Evolutionary conservation across 306 rosid species (phyloP), one percentile per base, ranked within the genome.

Genomic region (Citrullus mucosospermus): DNA sequence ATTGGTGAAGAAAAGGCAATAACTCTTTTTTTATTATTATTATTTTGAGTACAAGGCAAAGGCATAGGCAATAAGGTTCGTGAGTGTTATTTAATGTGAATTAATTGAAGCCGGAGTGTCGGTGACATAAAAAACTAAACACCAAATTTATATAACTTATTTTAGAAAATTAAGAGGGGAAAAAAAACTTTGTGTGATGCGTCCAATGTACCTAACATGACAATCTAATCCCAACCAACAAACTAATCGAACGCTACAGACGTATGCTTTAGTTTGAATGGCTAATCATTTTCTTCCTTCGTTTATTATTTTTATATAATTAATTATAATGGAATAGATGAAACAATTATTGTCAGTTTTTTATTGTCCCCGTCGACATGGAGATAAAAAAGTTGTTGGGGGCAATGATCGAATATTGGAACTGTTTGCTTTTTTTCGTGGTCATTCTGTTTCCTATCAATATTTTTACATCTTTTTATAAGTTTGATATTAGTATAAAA

Each of bases 371-470:
- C 46, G 79, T 61, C 79, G 67, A 74, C 88, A 15, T 16, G 1
- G 20, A 62, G 84, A 38, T 13, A 28, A 41, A 74, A 50, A 57
- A 76, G 67, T 50, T 72, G 78, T 34, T 79, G 34, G 80, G 20
- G 82, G 53, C 65, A 83, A 84, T 85, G 80, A 86, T 85, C 77
- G 81, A 39, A 39, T 57, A 66, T 80, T 77, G 65, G 78, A 73
- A 53, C 71, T 80, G 46, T 69, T 81, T 78, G 14, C 53, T 72
- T 65, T 10, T 46, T 69, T 78, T 41, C 18, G 30, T 8, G 30
- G 8, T n/a, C n/a, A 41, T 41, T 41, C 9, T 41, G 34, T 32
- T 32, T 32, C 3, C 34, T 32, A 32, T 32, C 34, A 3, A 32
- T 32, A 32, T 32, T 32, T 32, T 32, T 32, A 32, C 34, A 3